A percentile compares a stretch with the other conserved stretches of the same genome.
These are phyloP conservation scores for Pseudopithomyces maydicus DNA, from an alignment of 2,329 filamentous ascomycete species.

Conservation along the genomic window DNA sequence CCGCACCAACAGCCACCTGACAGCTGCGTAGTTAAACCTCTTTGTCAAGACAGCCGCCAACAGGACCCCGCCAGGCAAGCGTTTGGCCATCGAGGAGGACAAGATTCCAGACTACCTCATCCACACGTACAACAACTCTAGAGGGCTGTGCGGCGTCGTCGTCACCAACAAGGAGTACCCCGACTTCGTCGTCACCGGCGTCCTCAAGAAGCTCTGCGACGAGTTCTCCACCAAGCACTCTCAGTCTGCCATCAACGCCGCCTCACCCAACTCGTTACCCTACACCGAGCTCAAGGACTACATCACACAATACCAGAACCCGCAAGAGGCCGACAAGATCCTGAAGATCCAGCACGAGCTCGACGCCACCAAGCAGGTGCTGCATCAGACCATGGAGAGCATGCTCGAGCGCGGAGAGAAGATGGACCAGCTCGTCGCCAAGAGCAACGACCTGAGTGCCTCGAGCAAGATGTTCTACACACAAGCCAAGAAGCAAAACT, in stretches of 20 bases:
- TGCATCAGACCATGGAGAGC: conserved; percentile 95
- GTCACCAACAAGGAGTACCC: conserved; percentile 56
- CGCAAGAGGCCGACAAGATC: conserved; percentile 86
- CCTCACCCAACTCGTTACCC: conserved; percentile 47
- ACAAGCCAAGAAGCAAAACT: conserved; percentile 67
- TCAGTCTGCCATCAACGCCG: conserved; percentile 55
- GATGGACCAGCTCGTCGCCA: conserved; percentile 90
- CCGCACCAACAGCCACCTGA: conserved; percentile 12
- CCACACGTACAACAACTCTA: conserved; percentile 51
- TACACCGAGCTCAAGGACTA: conserved; percentile 83
- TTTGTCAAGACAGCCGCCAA: conserved; percentile 89
- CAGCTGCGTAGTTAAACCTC: conserved; percentile 69
- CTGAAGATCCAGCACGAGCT: conserved; percentile 96
- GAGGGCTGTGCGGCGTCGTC: conserved; percentile 54
- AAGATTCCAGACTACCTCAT: conserved; percentile 63
- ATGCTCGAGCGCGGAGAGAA: conserved; percentile 92
- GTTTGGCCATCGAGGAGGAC: conserved; percentile 68
- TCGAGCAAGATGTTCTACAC: conserved; percentile 99
- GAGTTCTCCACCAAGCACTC: conserved; percentile 83
- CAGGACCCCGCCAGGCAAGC: conserved; percentile 77
- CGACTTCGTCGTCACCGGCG: conserved; percentile 81
- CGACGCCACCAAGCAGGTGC: conserved; percentile 94
- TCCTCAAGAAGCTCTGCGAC: conserved; percentile 85
- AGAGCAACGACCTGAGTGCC: conserved; percentile 86
- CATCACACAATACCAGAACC: conserved; percentile 80